These are phyloP conservation scores for Solanum acaule DNA, from an alignment of 257 asterid species.

Conservation along the genomic window DNA sequence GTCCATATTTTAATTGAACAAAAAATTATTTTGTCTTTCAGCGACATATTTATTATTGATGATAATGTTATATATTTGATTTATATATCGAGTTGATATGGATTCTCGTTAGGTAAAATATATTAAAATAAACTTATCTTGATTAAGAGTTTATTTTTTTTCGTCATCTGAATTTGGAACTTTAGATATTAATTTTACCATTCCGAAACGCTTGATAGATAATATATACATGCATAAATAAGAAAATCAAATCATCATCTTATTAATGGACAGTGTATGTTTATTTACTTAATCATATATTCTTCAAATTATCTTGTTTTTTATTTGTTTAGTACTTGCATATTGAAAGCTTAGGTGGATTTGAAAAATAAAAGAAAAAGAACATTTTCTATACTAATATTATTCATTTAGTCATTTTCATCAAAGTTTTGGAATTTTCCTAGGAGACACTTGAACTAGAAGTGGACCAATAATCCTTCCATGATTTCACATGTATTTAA, in stretches of 20 bases:
- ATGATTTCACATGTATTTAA: not conserved
- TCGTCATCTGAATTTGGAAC: accelerated
- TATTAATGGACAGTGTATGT: not conserved
- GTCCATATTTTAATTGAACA: not conserved
- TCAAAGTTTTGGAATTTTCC: not conserved
- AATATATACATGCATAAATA: not conserved
- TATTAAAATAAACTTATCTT: not conserved
- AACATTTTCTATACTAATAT: not conserved
- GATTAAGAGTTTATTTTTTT: not conserved
- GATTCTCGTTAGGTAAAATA: not conserved
- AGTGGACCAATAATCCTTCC: not conserved
- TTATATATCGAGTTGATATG: not conserved
- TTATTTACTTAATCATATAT: not conserved
- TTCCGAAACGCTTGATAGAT: not conserved
- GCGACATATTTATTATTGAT: not conserved
- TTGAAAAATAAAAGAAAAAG: no score
- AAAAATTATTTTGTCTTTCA: not conserved
- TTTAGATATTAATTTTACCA: no score
- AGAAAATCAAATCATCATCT: not conserved
- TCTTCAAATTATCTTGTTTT: not conserved
- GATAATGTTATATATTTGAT: not conserved
- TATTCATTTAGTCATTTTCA: not conserved
- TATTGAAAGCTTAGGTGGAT: not conserved
- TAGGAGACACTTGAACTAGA: not conserved
- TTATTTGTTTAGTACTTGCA: not conserved